Base-by-base conservation (phyloP, 2,329 filamentous ascomycete genomes). In the Thelonectria rubi region DNA sequence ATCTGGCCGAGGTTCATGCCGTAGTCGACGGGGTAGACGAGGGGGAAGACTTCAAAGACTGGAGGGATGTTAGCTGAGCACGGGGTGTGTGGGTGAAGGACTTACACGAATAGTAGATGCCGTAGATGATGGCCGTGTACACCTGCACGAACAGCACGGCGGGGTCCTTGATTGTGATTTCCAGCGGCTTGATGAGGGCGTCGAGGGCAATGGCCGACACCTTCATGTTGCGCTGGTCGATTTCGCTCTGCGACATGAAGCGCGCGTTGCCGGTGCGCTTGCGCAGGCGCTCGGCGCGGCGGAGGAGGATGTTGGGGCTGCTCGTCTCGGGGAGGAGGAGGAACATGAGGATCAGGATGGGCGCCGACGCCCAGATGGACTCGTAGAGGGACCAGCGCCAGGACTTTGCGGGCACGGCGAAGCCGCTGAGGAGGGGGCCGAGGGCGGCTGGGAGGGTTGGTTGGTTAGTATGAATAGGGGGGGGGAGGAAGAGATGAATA, bases 331-430 rank as follows among this genome's bases (percentile, higher is more conserved):
- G 89, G 21, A 91, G 81, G 64, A 86, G 80, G 64, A 88, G 69
- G 69, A 89, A 82, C 82, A 91, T 84, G 53, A 83, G 55, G n/a
- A 89, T 65, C 65, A 89, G 83, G 45, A 88, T 72, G 0, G 87
- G 87, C 0, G 79, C 81, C 0, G 86, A 79, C 17, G 84, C 80
- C 86, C 86, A 90, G 58, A 90, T 78, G 57, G 89, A 84, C 69
- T 89, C 86, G 79, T 84, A 88, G 11, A 87, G 77, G 0, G 84
- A 84, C 87, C 87, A 90, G n/a, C 86, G 80, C 87, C 87, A 91
- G 54, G 75, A 77, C 73, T 86, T 80, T 5, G 79, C 82, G 2
- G 81, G 79, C 6, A 89, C 86, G 5, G 84, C 80, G 72, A 86
- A 91, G 5, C 86, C 87, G 3, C 82, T 83, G 5, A 91, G 76